Base-by-base conservation (phyloP, 2,329 filamentous ascomycete species). In the Verticillium albo-atrum region DNA sequence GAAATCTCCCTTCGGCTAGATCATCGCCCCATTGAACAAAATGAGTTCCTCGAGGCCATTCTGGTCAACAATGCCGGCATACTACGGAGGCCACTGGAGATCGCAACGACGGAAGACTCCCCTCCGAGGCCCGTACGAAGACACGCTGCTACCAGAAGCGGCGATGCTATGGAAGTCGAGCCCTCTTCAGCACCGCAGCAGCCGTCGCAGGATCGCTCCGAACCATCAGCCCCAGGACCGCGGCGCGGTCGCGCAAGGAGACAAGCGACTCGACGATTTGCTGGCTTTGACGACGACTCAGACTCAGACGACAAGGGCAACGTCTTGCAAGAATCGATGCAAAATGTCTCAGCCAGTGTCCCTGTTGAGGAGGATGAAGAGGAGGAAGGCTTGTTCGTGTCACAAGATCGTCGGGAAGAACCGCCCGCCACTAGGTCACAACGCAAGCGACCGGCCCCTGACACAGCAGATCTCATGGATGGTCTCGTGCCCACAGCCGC, bases 11-110 rank as follows among this genome's bases (percentile, higher is more conserved):
- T 88, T 23, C 80, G 85, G 53, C 82, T 96, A 14, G 89, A 92
- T 62, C 92, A 96, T 70, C 86, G 92, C 4, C 87, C 92, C 2
- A 88, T 97, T 57, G 87, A 94, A 66, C 92, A 97, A 69, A 92
- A 89, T 60, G 93, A 97, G 67, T 96, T 99, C 63, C 80, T 99
- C 2, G 92, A 97, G 71, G 90, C 90, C 1, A 95, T 99, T 53
- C 76, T 98, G 28, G 86, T 80, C n/a, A 89, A 89, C 56, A 89
- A 98, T 74, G 85, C 91, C 6, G 85, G 83, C 61, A 82, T 84
- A 51, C 78, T 98, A 23, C 87, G 90, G 60, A 84, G 87, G 37
- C 82, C 87, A 6, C 81, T 96, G 3, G 81, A 89, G 64, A 75
- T 84, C 47, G 79, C 79, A 60, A 69, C 65, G 55, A 73, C 66